Evolutionary conservation across 2,329 filamentous ascomycete genomes (phyloP).

Genomic region (Dactylellina haptotyla): DNA sequence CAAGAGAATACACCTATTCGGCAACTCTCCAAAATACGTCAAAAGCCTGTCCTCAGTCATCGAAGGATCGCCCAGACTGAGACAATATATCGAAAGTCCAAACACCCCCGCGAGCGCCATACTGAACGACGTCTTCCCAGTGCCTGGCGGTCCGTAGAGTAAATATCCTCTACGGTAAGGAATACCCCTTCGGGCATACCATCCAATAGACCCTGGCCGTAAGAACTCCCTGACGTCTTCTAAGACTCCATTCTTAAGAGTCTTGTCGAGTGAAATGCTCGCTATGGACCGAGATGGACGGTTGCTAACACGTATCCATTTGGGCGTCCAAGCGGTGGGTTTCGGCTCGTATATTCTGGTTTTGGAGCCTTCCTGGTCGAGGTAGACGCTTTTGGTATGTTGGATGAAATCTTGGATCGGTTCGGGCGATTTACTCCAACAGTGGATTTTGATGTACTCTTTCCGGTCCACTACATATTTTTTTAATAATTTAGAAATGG

Average conservation of each 20-base stretch:
- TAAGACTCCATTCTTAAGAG: constrained; percentile 55
- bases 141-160: constrained; percentile 62
- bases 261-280: constrained; percentile 64
- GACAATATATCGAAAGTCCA: constrained; percentile 61
- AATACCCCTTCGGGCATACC: constrained; percentile 59
- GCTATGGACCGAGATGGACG: constrained; percentile 71
- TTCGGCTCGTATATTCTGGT: constrained; percentile 59
- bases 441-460: constrained; percentile 57
- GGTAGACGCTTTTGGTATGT: constrained; percentile 59
- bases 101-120: constrained; percentile 61
- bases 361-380: constrained; percentile 59
- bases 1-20: constrained; percentile 61
- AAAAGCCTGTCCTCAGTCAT: constrained; percentile 59
- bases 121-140: constrained; percentile 62
- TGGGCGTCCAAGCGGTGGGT: constrained; percentile 24
- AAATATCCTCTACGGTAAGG: constrained; percentile 61
- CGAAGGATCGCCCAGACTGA: constrained; percentile 64
- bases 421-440: constrained; percentile 55
- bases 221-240: constrained; percentile 61
- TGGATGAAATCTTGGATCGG: constrained; percentile 59
- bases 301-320: constrained; percentile 72
- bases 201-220: constrained; percentile 58
- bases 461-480: constrained; percentile 55
- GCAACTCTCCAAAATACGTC: constrained; percentile 59
- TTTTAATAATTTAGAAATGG: too few relatives aligned